These are phyloP conservation scores for Candida verbasci DNA, from an alignment of 805 yeast genomes.

Conservation along the genomic window DNA sequence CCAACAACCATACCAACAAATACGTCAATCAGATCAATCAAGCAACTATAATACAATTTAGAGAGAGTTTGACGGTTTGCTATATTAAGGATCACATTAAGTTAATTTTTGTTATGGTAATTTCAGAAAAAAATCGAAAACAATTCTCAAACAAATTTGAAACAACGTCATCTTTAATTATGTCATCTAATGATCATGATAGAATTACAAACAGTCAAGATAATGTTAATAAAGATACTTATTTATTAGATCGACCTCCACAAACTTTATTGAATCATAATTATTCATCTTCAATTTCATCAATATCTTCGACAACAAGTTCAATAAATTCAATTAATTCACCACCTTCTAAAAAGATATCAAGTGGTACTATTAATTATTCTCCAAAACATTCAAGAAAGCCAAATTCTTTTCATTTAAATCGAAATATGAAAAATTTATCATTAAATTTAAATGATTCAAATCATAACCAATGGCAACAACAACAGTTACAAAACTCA, in stretches of 20 bases:
- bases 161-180: no score
- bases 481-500: no score
- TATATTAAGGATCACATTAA: no score
- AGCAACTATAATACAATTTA: no score
- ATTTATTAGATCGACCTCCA: constrained; percentile 5
- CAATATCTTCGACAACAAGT: constrained; percentile 5
- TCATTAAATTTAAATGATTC: constrained; percentile 23
- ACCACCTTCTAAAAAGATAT: not conserved
- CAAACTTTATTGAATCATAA: not conserved
- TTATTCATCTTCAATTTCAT: constrained; percentile 4
- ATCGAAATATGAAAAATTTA: constrained; percentile 36
- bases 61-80: no score
- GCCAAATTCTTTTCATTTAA: constrained; percentile 23
- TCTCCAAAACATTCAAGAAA: constrained; percentile 35
- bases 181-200: no score
- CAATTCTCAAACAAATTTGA: no score
- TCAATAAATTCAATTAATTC: constrained; percentile 4
- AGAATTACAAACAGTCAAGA: no score
- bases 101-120: no score
- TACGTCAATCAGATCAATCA: no score
- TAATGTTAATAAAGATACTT: not conserved
- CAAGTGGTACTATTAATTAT: constrained; percentile 25
- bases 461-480: not conserved
- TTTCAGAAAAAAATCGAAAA: no score
- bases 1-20: no score